Conservation (phyloP, 768 basidiomycete species). For the Tylopilus plumbeoviolaceoides region DNA sequence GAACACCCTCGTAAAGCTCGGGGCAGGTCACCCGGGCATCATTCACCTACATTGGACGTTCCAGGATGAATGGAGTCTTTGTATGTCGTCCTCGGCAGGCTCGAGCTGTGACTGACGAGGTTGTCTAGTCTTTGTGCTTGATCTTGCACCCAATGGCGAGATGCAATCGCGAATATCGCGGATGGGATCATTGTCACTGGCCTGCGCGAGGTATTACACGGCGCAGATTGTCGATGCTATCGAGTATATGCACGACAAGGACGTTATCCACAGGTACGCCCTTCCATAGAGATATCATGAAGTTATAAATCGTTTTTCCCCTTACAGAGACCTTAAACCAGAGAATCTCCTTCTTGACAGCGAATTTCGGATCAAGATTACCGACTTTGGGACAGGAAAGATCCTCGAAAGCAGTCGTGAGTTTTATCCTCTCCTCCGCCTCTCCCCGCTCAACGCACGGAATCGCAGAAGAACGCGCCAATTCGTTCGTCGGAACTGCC, state of each 20-base stretch:
- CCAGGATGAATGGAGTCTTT: conserved; percentile 79
- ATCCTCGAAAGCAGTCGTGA: conserved; percentile 54
- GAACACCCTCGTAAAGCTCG: conserved; percentile 64
- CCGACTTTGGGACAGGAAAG: conserved; percentile 95
- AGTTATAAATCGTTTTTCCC: not conserved
- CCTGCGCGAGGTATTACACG: conserved; percentile 77
- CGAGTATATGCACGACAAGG: conserved; percentile 85
- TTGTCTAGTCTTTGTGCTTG: conserved; percentile 68
- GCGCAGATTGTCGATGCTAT: conserved; percentile 89
- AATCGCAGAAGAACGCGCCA: conserved; percentile 45
- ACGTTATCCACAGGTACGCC: conserved; percentile 78
- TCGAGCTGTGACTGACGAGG: conserved; percentile 1
- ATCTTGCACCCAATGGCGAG: conserved; percentile 74
- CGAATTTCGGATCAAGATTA: conserved; percentile 85
- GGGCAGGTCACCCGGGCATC: conserved; percentile 73
- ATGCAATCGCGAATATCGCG: conserved; percentile 67
- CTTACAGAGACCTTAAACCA: conserved; percentile 67
- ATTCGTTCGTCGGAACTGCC: conserved; percentile 86
- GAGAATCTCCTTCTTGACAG: conserved; percentile 90
- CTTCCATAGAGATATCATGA: conserved; percentile 1
- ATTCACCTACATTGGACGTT: conserved; percentile 81
- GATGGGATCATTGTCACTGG: conserved; percentile 81
- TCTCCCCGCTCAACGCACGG: conserved; percentile 8
- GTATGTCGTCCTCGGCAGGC: conserved; percentile 42
- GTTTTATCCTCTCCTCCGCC: conserved; percentile 18